These are phyloP conservation scores for Alternaria metachromatica DNA, from an alignment of 2,329 filamentous ascomycete species.

Conservation along the genomic window DNA sequence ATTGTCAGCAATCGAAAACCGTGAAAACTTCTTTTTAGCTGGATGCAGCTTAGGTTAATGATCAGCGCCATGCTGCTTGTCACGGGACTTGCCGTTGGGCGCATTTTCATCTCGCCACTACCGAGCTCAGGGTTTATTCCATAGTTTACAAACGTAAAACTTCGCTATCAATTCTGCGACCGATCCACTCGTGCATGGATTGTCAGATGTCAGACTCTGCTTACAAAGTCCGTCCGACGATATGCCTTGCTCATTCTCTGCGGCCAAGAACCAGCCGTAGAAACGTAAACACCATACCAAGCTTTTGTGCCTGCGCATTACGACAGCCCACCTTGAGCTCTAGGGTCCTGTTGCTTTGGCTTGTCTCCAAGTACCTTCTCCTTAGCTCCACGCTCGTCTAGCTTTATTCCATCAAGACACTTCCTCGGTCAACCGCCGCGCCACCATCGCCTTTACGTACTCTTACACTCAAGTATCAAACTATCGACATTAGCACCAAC, in stretches of 20 bases:
- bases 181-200: background rate
- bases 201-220: conserved; percentile 2
- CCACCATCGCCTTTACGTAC: background rate
- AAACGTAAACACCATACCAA: background rate
- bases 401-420: background rate
- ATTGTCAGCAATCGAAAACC: background rate
- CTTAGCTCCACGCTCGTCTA: background rate
- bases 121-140: background rate
- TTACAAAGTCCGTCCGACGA: background rate
- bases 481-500: conserved; percentile 2
- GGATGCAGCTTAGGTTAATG: background rate
- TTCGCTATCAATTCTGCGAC: background rate
- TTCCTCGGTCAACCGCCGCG: background rate
- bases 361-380: background rate
- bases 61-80: background rate
- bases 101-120: background rate
- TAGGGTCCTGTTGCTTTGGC: background rate
- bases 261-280: background rate
- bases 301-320: background rate
- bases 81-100: background rate
- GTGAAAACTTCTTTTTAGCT: background rate
- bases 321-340: background rate
- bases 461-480: conserved; percentile 9
- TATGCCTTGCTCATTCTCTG: background rate
- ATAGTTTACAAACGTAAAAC: background rate